Base-by-base conservation (phyloP, 257 asterid species). In the Jasminum sambac region DNA sequence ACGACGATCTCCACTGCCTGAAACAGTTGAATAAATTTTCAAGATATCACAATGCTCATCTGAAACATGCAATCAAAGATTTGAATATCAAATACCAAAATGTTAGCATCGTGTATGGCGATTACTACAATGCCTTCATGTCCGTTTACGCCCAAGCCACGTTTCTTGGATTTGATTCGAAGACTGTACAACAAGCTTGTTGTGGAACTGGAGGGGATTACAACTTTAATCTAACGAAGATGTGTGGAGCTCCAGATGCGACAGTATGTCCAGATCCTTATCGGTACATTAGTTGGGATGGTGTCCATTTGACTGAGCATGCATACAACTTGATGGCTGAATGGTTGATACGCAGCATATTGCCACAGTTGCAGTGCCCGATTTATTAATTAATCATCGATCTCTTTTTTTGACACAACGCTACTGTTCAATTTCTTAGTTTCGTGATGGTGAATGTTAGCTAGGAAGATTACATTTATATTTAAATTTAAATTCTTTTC, bases 181-280 rank as follows among this genome's bases (percentile, higher is more conserved):
- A 43, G 2, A 10, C 50, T 43, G 5, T 43, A 9, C 50, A 67
- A 19, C 63, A 30, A 13, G 72, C 60, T 26, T 77, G 82, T 13
- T 77, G 82, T 57, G 82, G 82, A 5, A 19, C 11, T 6, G 74
- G 68, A 46, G 78, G 78, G 11, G 52, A 21, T 37, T 68, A 68
- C 41, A 73, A 50, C n/a, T 77, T 73, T 17, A 64, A 67, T 24
- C n/a, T n/a, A n/a, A n/a, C n/a, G 23, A 10, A 19, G 52, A 38
- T 61, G 34, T 74, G 69, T 50, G 71, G 72, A 34, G 13, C 36
- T 14, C 42, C 48, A 1, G 40, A 6, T 1, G 71, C 24, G 5
- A 17, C 25, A 0, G 66, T 61, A 24, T 79, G 77, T 11, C 2
- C 23, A n/a, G 11, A 79, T 6, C 74, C 77, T 0, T 3, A 67